These are phyloP conservation scores for Amphibolis antarctica DNA, from an alignment of 106 monocot species.

Conservation along the genomic window DNA sequence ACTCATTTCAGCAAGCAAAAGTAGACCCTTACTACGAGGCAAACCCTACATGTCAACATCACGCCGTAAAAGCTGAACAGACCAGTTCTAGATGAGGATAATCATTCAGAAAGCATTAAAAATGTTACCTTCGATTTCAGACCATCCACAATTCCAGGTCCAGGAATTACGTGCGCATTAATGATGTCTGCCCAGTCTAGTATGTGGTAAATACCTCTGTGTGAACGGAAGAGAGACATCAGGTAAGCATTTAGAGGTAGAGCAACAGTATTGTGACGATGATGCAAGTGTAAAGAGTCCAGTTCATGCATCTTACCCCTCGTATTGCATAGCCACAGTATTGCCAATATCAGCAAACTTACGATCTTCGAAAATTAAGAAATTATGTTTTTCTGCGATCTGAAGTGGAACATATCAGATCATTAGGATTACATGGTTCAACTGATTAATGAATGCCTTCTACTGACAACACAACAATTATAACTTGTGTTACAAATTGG, in stretches of 20 bases:
- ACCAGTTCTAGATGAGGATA: background rate
- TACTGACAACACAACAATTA: no score
- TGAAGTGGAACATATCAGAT: conserved; percentile 13
- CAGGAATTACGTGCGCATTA: conserved; percentile 93
- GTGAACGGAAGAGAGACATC: background rate
- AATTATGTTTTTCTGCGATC: conserved; percentile 94
- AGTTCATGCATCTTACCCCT: conserved; percentile 48
- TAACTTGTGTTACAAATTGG: background rate
- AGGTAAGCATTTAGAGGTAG: background rate
- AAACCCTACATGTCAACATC: conserved; percentile 45
- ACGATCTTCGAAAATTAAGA: conserved; percentile 95
- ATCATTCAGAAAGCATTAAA: background rate
- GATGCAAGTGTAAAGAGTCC: background rate
- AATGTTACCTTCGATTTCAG: conserved; percentile 73
- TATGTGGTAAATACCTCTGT: conserved; percentile 86
- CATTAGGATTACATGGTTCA: background rate
- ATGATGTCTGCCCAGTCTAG: conserved; percentile 98
- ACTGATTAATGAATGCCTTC: background rate
- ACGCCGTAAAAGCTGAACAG: background rate
- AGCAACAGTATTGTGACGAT: background rate
- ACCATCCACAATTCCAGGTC: conserved; percentile 98
- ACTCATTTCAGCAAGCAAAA: conserved; percentile 97
- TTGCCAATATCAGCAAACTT: conserved; percentile 99
- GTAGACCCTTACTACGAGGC: conserved; percentile 56
- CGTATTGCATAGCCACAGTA: conserved; percentile 99